Evolutionary conservation across 1,284 basidiomycete species (phyloP), one percentile per base, ranked within the genome.

Genomic region (Puccinia novopanici): DNA sequence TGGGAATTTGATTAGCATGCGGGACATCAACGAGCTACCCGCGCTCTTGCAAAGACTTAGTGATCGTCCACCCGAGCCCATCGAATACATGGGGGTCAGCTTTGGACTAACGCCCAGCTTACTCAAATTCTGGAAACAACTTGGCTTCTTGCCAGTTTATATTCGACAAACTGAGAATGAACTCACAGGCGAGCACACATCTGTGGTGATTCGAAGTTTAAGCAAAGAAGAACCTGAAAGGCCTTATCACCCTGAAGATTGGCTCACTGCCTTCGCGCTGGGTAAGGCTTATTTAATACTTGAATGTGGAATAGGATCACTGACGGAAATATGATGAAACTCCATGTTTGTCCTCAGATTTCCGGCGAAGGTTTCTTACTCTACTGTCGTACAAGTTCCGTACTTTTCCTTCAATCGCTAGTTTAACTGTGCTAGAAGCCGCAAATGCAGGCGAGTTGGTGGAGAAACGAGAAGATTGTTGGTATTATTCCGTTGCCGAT

Each of bases 1-100:
- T 74, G 78, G 61, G 15, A 80, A 74, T 74, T 15, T 73, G 10
- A 91, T 92, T 19, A 89, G 89, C 0, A 87, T 98, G 42, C 91
- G 95, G 10, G 88, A 93, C 22, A 89, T 91, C 0, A 87, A 89
- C 15, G 89, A 90, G 52, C 96, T 99, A 93, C 95, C 95, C 2
- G 94, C 97, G 0, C 89, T 99, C 6, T 89, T 99, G 0, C 94
- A 96, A 85, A 91, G 94, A 3, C 89, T 99, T 9, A 91, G 92
- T 0, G 95, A 98, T 86, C 90, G 92, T 54, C 92, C 92, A 86
- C 96, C 97, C 0, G 95, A 98, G 85, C 88, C 87, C 63, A 88
- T 99, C 48, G 96, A 99, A 86, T 99, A 97, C 86, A 88, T 99
- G 8, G 96, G 97, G 65, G 96, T 98, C 0, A 96, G 94, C 40